These are phyloP conservation scores for Chaetomium cochliodes DNA, from an alignment of 495 filamentous ascomycete genomes.

Conservation along the genomic window DNA sequence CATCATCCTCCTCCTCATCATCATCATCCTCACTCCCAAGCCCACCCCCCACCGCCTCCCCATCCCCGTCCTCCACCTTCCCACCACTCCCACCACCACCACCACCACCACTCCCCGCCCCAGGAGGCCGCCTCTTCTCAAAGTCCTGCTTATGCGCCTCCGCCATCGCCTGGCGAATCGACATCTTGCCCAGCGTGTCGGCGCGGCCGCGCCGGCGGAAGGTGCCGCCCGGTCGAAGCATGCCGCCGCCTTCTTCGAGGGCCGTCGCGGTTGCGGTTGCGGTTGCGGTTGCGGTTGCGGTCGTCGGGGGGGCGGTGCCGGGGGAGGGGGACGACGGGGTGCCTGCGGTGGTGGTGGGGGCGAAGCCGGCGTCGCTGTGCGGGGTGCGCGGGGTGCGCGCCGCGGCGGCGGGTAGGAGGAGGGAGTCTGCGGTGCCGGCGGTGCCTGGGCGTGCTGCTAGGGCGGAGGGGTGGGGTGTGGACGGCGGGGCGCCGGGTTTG, in stretches of 20 bases:
- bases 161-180: slow-evolving; percentile 57
- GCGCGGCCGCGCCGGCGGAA: slow-evolving; percentile 36
- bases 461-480: neutral
- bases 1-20: neutral
- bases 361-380: neutral
- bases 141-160: slow-evolving; percentile 86
- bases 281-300: slow-evolving; percentile 2
- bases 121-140: slow-evolving; percentile 67
- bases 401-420: neutral
- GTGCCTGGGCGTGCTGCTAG: neutral
- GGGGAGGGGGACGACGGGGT: neutral
- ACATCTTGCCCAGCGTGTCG: slow-evolving; percentile 48
- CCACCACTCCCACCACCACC: neutral
- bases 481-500: neutral
- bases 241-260: slow-evolving; percentile 8
- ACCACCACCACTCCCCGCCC: no score
- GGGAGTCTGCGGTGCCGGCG: neutral
- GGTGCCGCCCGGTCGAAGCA: slow-evolving; percentile 1
- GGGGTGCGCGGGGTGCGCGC: neutral
- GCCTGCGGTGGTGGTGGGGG: neutral
- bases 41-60: neutral
- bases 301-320: slow-evolving; percentile 10
- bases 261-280: neutral
- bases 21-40: neutral
- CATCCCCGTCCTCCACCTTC: slow-evolving; percentile 11